Conservation (phyloP, 345 rosid genomes). For the Trapa incisa region DNA sequence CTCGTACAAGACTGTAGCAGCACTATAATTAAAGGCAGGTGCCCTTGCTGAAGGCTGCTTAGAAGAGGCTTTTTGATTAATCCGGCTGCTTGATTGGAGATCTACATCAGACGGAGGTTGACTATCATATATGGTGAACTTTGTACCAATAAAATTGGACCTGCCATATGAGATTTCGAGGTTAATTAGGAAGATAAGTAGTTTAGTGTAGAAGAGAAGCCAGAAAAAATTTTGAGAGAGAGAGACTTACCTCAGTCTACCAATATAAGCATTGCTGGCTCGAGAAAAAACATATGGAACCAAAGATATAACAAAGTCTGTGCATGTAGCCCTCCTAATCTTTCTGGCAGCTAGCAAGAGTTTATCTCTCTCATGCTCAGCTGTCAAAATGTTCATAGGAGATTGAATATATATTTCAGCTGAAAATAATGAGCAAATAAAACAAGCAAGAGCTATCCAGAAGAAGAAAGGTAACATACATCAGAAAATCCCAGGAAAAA, state of each 20-base stretch:
- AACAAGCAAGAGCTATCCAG: too few species aligned
- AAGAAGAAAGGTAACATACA: neutral
- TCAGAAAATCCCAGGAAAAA: neutral
- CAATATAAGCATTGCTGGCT: conserved; percentile 59
- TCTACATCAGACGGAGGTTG: conserved; percentile 43
- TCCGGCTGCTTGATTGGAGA: conserved; percentile 17
- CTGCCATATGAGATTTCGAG: conserved; percentile 22
- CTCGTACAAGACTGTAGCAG: conserved; percentile 64
- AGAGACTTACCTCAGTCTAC: conserved; percentile 64
- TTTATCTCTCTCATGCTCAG: conserved; percentile 57
- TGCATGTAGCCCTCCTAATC: conserved; percentile 67
- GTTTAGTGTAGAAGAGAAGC: neutral
- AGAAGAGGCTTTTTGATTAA: conserved; percentile 45
- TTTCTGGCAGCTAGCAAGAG: conserved; percentile 76
- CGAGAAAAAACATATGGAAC: conserved; percentile 64
- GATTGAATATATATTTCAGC: conserved; percentile 3
- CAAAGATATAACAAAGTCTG: conserved; percentile 66
- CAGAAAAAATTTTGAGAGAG: neutral
- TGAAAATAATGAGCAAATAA: neutral
- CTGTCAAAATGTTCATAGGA: conserved; percentile 26
- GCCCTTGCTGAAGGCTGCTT: conserved; percentile 55
- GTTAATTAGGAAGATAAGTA: conserved; percentile 2
- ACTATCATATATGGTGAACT: conserved; percentile 66
- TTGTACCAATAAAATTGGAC: conserved; percentile 91
- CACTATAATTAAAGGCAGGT: conserved; percentile 39